Percentiles rank a stretch among this genome's conserved stretches.
phyloP scores from a whole-genome alignment of 2,329 filamentous ascomycete species.

The Colletotrichum sansevieriae region DNA sequence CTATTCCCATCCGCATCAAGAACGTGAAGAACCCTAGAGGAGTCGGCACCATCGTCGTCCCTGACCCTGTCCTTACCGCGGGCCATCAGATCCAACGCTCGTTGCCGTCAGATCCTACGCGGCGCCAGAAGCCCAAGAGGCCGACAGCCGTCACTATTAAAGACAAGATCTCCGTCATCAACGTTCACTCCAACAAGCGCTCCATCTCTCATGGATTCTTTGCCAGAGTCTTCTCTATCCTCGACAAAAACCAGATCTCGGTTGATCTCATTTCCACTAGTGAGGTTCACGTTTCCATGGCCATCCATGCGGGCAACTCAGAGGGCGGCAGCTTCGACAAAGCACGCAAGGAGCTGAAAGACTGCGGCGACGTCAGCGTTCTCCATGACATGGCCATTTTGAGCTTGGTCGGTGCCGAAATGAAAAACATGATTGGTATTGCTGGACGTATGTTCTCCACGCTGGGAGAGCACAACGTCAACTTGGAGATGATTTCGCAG shows the following conservation, averaged over 20 bases:
- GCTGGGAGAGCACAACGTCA: slow-evolving; percentile 91
- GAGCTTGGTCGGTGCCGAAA: slow-evolving; percentile 91
- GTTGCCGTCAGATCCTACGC: slow-evolving; percentile 53
- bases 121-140: slow-evolving; percentile 74
- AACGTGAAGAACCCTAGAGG: slow-evolving; percentile 90
- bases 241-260: slow-evolving; percentile 87
- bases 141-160: slow-evolving; percentile 97
- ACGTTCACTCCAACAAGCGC: slow-evolving; percentile 97
- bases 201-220: slow-evolving; percentile 97
- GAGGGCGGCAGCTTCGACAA: slow-evolving; percentile 73
- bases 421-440: slow-evolving; percentile 98
- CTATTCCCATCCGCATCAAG: slow-evolving; percentile 90
- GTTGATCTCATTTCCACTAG: slow-evolving; percentile 97
- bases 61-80: slow-evolving; percentile 72
- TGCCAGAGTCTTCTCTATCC: slow-evolving; percentile 90
- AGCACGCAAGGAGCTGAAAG: slow-evolving; percentile 78
- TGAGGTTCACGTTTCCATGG: slow-evolving; percentile 98
- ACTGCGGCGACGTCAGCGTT: slow-evolving; percentile 91
- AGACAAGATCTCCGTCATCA: slow-evolving; percentile 95
- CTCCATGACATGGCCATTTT: slow-evolving; percentile 95
- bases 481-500: slow-evolving; percentile 99
- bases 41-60: slow-evolving; percentile 84
- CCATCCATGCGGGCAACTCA: slow-evolving; percentile 84
- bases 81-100: slow-evolving; percentile 70
- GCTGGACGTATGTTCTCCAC: slow-evolving; percentile 96